Evolutionary conservation across 495 filamentous ascomycete genomes (phyloP), one percentile per base, ranked within the genome.

Genomic region (Penicillium ochrochloron): DNA sequence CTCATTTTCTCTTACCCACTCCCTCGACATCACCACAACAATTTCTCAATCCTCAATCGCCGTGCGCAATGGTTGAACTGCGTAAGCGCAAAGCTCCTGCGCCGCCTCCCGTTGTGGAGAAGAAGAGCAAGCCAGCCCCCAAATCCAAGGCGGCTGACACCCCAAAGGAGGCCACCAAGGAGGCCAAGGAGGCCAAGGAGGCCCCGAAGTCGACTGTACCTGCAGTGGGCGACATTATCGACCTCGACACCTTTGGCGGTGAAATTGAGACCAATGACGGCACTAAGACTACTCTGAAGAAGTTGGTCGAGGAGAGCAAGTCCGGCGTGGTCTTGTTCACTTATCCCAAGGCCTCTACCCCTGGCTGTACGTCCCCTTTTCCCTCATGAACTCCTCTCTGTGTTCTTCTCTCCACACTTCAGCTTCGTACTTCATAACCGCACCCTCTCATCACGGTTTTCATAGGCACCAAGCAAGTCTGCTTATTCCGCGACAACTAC

Each of bases 321-420:
- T 82, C 83, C 55, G 94, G 95, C 23, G 90, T 98, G 25, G 91
- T 96, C 17, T 75, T 99, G 34, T 98, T 99, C 75, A 97, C 93
- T 37, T 99, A 97, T 73, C 95, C 95, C 34, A 96, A 90, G 81
- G 95, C 95, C 62, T 94, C 90, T 12, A 99, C 95, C 31, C 91
- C 91, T 31, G 95, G 96, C 61, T 99, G 95, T 97, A 89, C 86
- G 92, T 8, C 37, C 44, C 35, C 3, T 29, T 14, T 44, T 33
- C 33, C 33, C 9, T 15, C 27, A 12, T 14, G 11, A 17, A 44
- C 25, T 55, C 21, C 64, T 68, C 37, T 42, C 39, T 59, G 52
- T 54, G 25, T 7, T 2, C 27, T 34, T 53, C 46, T 62, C 11
- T 25, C 23, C 53, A 21, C n/a, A 37, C 50, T 2, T 50, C 9